Evolutionary conservation across 345 rosid species (phyloP).

Genomic region (Laguncularia racemosa): DNA sequence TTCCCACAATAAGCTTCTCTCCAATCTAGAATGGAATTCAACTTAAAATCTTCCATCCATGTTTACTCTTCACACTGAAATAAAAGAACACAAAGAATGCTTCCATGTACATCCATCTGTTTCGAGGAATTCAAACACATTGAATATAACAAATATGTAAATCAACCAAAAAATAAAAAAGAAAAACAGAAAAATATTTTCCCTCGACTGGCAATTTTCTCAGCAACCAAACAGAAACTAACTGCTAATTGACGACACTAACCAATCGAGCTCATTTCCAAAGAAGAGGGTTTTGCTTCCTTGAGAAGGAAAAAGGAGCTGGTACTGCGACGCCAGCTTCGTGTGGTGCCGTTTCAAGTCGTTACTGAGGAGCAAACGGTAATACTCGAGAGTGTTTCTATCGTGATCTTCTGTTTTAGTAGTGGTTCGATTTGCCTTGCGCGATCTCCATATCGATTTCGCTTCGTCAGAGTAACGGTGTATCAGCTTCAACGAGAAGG

Average conservation of each 20-base stretch:
- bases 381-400: conserved; percentile 21
- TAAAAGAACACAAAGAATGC: too few relatives aligned
- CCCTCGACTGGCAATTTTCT: neutral
- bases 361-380: conserved; percentile 28
- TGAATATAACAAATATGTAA: too few relatives aligned
- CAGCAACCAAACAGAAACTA: neutral
- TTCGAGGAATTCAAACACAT: too few relatives aligned
- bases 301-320: conserved; percentile 52
- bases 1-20: too few relatives aligned
- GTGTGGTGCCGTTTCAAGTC: conserved; percentile 56
- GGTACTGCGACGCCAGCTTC: conserved; percentile 44
- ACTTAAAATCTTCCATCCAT: too few relatives aligned
- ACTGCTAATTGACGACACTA: conserved; percentile 1
- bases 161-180: too few relatives aligned
- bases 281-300: conserved; percentile 53
- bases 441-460: conserved; percentile 21
- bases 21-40: too few relatives aligned
- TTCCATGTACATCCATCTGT: too few relatives aligned
- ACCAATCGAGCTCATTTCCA: conserved; percentile 70
- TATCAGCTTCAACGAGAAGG: conserved; percentile 42
- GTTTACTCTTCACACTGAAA: too few relatives aligned
- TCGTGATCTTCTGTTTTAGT: too few relatives aligned
- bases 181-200: too few relatives aligned
- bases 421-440: conserved; percentile 28
- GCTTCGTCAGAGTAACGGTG: conserved; percentile 66